Evolutionary conservation across 2,329 filamentous ascomycete genomes (phyloP).

Genomic region (Cladophialophora chaetospira): DNA sequence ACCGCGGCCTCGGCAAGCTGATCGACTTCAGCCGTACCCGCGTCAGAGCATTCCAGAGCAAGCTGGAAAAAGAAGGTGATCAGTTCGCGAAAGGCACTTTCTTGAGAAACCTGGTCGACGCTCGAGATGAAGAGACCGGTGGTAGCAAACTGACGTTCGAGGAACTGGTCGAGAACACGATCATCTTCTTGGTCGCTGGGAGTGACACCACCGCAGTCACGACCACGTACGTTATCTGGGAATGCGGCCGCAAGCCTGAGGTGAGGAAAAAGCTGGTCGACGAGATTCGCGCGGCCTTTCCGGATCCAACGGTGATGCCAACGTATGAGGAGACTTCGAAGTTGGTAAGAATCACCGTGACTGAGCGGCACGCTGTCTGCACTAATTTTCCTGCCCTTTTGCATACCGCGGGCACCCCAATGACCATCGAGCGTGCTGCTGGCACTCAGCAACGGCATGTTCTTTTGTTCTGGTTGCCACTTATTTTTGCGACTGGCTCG

Average conservation of each 20-base stretch:
- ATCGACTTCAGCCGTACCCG: slow-evolving; percentile 14
- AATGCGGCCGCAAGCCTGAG: slow-evolving; percentile 44
- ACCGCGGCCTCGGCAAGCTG: slow-evolving; percentile 5
- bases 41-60: slow-evolving; percentile 3
- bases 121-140: slow-evolving; percentile 4
- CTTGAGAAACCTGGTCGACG: slow-evolving; percentile 19
- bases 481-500: too few relatives aligned
- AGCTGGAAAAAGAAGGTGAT: slow-evolving; percentile 3
- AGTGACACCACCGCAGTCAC: slow-evolving; percentile 56
- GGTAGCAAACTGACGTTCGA: background rate
- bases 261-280: slow-evolving; percentile 42
- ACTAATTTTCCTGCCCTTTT: too few relatives aligned
- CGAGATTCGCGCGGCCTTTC: slow-evolving; percentile 36
- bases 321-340: slow-evolving; percentile 10
- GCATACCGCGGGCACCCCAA: too few relatives aligned
- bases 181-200: slow-evolving; percentile 47
- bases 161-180: slow-evolving; percentile 16
- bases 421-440: too few relatives aligned
- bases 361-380: too few relatives aligned
- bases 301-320: background rate
- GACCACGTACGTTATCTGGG: slow-evolving; percentile 39
- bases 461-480: too few relatives aligned
- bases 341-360: slow-evolving; percentile 10
- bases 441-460: too few relatives aligned
- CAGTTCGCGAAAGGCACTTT: slow-evolving; percentile 8